phyloP scores from a whole-genome alignment of 2,329 filamentous ascomycete species.

The Aspergillus alliaceus region DNA sequence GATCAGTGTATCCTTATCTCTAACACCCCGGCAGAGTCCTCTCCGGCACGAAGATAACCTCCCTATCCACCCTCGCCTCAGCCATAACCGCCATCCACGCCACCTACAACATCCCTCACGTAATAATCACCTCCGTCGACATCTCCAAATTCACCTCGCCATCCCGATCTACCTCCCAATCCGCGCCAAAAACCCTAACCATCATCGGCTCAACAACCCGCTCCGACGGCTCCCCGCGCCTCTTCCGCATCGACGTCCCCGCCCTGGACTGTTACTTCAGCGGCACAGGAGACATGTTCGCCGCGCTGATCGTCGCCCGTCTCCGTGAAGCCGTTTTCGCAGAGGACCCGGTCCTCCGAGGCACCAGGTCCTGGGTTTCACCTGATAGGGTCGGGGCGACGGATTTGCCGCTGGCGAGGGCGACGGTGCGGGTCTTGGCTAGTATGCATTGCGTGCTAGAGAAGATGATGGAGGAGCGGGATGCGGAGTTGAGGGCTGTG shows the following conservation, averaged over 20 bases:
- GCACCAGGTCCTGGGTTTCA: conserved; percentile 70
- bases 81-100: conserved; percentile 78
- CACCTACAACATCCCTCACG: conserved; percentile 75
- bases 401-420: conserved; percentile 78
- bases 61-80: conserved; percentile 68
- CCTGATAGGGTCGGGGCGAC: conserved; percentile 67
- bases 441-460: conserved; percentile 87
- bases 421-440: conserved; percentile 81
- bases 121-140: conserved; percentile 88
- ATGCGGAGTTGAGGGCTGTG: conserved; percentile 57
- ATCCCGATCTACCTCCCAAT: conserved; percentile 29
- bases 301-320: conserved; percentile 81
- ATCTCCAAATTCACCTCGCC: conserved; percentile 53
- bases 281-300: conserved; percentile 98
- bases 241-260: conserved; percentile 86
- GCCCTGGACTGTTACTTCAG: conserved; percentile 91
- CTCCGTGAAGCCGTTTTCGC: conserved; percentile 76
- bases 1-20: no score
- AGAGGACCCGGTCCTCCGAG: conserved; percentile 48
- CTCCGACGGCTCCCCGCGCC: conserved; percentile 66
- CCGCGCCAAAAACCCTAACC: conserved; percentile 59
- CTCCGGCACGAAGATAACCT: conserved; percentile 78
- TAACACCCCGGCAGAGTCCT: conserved; percentile 63
- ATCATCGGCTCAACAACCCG: conserved; percentile 74
- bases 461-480: conserved; percentile 65